Conservation (phyloP, 2,329 filamentous ascomycete species). For the Cercospora janseana region DNA sequence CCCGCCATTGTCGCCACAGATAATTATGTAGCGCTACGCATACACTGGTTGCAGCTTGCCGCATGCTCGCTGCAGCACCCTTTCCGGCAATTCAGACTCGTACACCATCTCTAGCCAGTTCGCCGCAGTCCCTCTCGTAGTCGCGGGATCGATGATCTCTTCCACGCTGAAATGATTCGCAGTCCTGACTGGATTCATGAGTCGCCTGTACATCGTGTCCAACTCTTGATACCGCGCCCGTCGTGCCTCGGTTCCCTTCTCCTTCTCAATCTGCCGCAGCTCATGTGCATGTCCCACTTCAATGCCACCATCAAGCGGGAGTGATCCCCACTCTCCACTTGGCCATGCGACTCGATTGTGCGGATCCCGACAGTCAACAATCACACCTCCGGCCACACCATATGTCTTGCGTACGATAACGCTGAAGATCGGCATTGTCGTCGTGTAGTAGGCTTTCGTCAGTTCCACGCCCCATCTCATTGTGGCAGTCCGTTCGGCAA, state of each 20-base stretch:
- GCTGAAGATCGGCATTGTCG: constrained; percentile 61
- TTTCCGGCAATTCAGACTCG: constrained; percentile 51
- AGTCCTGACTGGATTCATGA: constrained; percentile 65
- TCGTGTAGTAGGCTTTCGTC: constrained; percentile 61
- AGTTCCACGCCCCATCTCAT: constrained; percentile 65
- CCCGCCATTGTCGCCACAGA: too few relatives aligned
- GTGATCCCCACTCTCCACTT: constrained; percentile 60
- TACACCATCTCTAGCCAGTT: constrained; percentile 59
- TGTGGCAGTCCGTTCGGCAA: constrained; percentile 61
- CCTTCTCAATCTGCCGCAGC: constrained; percentile 54
- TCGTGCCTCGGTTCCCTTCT: constrained; percentile 49
- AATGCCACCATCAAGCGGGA: constrained; percentile 64
- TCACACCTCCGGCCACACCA: constrained; percentile 63
- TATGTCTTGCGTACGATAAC: constrained; percentile 62
- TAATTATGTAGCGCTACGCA: too few relatives aligned
- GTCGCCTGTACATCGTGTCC: constrained; percentile 58
- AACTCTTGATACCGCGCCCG: constrained; percentile 55
- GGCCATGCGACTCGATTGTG: constrained; percentile 63
- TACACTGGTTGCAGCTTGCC: constrained; percentile 36
- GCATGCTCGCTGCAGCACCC: constrained; percentile 45
- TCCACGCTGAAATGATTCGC: constrained; percentile 64
- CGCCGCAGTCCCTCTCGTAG: constrained; percentile 55
- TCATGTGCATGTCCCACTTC: constrained; percentile 63
- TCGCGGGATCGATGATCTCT: constrained; percentile 63
- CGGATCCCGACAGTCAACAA: constrained; percentile 62